Conservation (phyloP, 495 filamentous ascomycete species). For the Venustampulla echinocandica region DNA sequence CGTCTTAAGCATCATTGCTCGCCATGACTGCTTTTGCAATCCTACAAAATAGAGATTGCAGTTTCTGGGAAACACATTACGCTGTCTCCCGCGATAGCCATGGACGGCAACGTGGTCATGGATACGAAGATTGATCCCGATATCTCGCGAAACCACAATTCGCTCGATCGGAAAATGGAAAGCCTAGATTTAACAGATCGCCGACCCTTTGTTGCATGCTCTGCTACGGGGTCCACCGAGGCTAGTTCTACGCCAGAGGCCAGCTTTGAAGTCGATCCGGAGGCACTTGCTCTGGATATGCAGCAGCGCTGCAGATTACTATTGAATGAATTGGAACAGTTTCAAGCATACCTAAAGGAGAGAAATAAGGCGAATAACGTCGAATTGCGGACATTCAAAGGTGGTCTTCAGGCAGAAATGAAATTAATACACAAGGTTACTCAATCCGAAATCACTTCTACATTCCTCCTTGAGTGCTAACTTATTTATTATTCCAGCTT, state of each 20-base stretch:
- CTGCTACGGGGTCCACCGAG: neutral
- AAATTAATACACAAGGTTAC: conserved; percentile 43
- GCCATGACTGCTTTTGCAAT: no score
- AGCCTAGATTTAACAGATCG: neutral
- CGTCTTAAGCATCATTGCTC: no score
- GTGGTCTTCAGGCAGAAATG: conserved; percentile 39
- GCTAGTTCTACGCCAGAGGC: neutral
- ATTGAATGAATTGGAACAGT: conserved; percentile 39
- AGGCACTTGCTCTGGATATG: conserved; percentile 9
- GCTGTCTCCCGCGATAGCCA: no score
- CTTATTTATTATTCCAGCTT: conserved; percentile 8
- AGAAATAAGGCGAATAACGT: conserved; percentile 42
- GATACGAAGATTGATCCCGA: neutral
- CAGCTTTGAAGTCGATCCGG: neutral
- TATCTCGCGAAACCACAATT: neutral
- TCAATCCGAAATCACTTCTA: no score
- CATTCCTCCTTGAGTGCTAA: no score
- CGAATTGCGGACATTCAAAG: conserved; percentile 43
- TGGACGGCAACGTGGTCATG: neutral
- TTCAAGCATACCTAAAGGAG: conserved; percentile 35
- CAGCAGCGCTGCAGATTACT: conserved; percentile 20
- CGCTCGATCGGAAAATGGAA: neutral
- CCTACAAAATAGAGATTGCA: no score
- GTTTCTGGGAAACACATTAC: no score
- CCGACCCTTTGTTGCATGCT: no score